Evolutionary conservation across 352 stramenopile genomes (phyloP), one percentile per base, ranked within the genome.

Genomic region (Phytophthora pisi): DNA sequence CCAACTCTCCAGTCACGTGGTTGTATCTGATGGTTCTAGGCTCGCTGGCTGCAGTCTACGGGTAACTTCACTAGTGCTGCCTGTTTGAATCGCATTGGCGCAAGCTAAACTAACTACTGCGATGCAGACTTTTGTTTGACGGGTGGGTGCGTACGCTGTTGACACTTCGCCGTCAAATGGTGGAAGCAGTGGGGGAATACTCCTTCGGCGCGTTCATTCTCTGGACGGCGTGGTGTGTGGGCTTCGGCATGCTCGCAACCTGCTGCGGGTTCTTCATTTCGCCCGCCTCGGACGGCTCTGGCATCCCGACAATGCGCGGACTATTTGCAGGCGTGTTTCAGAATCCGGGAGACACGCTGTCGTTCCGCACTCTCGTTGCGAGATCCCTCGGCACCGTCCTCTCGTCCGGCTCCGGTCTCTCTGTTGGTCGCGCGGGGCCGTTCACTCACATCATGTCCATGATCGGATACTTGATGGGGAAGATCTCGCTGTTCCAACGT

Each of bases 1-100:
- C 88, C 20, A 88, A 93, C 50, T 95, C 88, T 30, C 88, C 84
- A 0, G 84, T 92, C 26, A 95, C 82, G 55, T 95, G 87, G 87
- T 69, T 93, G 18, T 95, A 89, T 43, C 65, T 95, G 38, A 74
- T 81, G 36, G 71, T 89, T 6, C 61, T 95, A 8, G 84, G 87
- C 7, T 68, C 64, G 2, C 57, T 90, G 51, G 78, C 84, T 15
- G 86, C 86, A 36, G 45, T 89, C 11, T 90, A 89, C 55, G 85
- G 81, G 86, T 95, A 75, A 26, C 16, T 15, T 24, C n/a, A 49
- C 3, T 26, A 4, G n/a, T 49, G 42, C 15, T 49, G 8, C 9
- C 13, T 13, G n/a, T 11, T 23, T 2, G 42, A 49, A 49, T 49
- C 16, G 24, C 15, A 2, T 20, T 52, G 30, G 20, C 23, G n/a